Base-by-base conservation (phyloP, 1,284 basidiomycete species). In the Chiua sp. region DNA sequence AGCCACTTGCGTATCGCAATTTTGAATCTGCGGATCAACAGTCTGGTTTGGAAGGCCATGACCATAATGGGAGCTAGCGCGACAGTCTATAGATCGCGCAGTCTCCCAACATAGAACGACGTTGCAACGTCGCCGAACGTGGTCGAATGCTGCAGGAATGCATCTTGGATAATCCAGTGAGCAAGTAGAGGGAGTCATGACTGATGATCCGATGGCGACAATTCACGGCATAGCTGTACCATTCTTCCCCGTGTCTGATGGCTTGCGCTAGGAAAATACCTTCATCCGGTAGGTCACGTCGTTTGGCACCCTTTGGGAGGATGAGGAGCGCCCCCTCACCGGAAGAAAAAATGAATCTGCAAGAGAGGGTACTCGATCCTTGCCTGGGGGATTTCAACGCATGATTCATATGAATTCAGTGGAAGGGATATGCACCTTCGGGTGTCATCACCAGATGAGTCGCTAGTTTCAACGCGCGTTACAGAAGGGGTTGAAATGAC, bases 21-120 rank as follows among this genome's bases (percentile, higher is more conserved):
- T 32, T 63, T 63, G 53, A 66, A 56, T 5, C 65, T 62, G 7
- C 57, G 56, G 28, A 66, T 64, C 47, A 55, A 66, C 55, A 20
- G 55, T 18, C 23, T 64, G 63, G 11, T 65, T 65, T 3, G 59
- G 59, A 37, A 56, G 50, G 1, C 35, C 52, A 20, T 35, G 8
- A 7, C 60, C 44, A 20, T 51, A 13, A 11, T 18, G 3, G 3
- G 61, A 65, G 3, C 60, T 64, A 12, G 30, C 59, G 15, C 59
- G 63, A 47, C 59, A 57, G 16, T 61, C 51, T 30, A 61, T 23
- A 23, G 59, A 12, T n/a, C 22, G 32, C 15, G 52, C 39, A 2
- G 55, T 57, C 7, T 54, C 50, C 59, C 59, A 16, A 10, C 20
- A 28, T 57, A 64, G 18, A 10, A 42, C 23, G 53, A 18, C 3